phyloP scores from a whole-genome alignment of 306 rosid genomes.

The Inga oerstediana region DNA sequence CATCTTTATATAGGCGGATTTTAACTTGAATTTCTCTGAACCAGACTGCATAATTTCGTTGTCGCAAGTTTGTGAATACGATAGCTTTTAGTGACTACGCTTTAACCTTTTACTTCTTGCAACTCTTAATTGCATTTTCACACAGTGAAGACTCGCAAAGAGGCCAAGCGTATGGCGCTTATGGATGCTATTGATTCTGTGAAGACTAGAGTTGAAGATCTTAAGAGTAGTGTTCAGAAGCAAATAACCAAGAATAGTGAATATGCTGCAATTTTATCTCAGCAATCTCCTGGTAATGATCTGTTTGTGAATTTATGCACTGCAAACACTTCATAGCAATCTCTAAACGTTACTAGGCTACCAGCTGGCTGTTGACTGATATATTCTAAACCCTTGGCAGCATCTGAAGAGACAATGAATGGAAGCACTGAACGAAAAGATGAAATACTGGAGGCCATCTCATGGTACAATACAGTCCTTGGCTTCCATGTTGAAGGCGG shows the following conservation, averaged over 20 bases:
- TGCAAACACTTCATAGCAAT: constrained; percentile 7
- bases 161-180: constrained; percentile 74
- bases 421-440: constrained; percentile 42
- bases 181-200: constrained; percentile 64
- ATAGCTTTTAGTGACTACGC: background rate
- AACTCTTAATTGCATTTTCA: constrained; percentile 17
- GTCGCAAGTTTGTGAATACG: background rate
- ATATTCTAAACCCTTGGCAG: constrained; percentile 48
- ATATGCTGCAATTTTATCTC: constrained; percentile 49
- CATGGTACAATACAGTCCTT: constrained; percentile 85
- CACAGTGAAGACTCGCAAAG: constrained; percentile 80
- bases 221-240: constrained; percentile 49
- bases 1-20: background rate
- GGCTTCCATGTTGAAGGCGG: constrained; percentile 86
- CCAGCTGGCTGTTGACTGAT: background rate
- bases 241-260: constrained; percentile 55
- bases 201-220: constrained; percentile 55
- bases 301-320: background rate
- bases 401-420: constrained; percentile 50
- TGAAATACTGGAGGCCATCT: constrained; percentile 65
- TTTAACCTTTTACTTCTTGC: background rate
- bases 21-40: constrained; percentile 8
- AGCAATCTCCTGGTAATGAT: constrained; percentile 57
- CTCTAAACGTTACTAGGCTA: background rate
- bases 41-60: background rate